phyloP scores from a whole-genome alignment of 305 asterid species.

The Withania somnifera region DNA sequence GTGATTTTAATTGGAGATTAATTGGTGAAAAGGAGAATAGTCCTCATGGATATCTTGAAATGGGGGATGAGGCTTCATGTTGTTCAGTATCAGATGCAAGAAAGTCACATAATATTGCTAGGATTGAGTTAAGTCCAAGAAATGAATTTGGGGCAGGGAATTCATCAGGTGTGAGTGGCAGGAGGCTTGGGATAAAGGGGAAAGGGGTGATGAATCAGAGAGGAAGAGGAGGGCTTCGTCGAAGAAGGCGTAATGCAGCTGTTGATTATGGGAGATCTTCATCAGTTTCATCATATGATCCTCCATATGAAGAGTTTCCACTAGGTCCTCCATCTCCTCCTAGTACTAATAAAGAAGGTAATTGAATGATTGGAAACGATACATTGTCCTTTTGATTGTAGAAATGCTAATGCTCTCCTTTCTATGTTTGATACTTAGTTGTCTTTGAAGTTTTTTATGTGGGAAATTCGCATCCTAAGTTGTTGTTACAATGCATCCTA shows the following conservation, averaged over 20 bases:
- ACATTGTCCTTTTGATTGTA: constrained; percentile 7
- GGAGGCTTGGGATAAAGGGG: constrained; percentile 65
- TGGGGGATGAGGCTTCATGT: constrained; percentile 49
- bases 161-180: constrained; percentile 16
- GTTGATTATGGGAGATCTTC: constrained; percentile 26
- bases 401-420: constrained; percentile 24
- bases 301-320: constrained; percentile 14
- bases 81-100: constrained; percentile 42
- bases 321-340: constrained; percentile 21
- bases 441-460: background rate
- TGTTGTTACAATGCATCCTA: background rate
- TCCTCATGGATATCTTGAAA: constrained; percentile 32
- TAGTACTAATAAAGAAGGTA: constrained; percentile 20
- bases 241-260: constrained; percentile 20
- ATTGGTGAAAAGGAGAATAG: constrained; percentile 5
- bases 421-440: constrained; percentile 31
- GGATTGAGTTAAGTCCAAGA: constrained; percentile 8
- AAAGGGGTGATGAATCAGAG: constrained; percentile 40
- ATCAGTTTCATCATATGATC: constrained; percentile 34
- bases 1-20: constrained; percentile 11
- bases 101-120: constrained; percentile 14
- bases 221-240: constrained; percentile 39
- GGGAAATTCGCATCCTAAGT: background rate
- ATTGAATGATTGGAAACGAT: constrained; percentile 16
- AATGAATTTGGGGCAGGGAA: constrained; percentile 14